These are phyloP conservation scores for Sphaerobolus stellatus DNA, from an alignment of 1,284 basidiomycete genomes.

Conservation along the genomic window DNA sequence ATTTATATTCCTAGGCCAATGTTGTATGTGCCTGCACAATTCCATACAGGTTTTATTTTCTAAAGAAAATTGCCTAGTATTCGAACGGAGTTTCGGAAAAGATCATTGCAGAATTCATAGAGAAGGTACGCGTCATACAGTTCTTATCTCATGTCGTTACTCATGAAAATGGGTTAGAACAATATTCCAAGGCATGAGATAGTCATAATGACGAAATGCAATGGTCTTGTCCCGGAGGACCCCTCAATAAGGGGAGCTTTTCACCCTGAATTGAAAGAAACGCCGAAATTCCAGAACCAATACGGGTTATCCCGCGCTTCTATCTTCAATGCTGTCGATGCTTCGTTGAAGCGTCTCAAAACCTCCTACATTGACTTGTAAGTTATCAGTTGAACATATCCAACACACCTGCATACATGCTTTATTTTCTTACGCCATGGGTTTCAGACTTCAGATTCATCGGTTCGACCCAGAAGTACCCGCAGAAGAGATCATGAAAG, in stretches of 20 bases:
- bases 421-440: not conserved
- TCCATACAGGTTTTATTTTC: no score
- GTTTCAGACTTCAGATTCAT: conserved; percentile 38
- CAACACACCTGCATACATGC: not conserved
- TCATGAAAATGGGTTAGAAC: no score
- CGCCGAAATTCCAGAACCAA: conserved; percentile 43
- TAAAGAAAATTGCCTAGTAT: no score
- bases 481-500: conserved; percentile 43
- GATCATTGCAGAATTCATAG: conserved; percentile 16
- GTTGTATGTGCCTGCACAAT: no score
- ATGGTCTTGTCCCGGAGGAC: conserved; percentile 19
- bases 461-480: conserved; percentile 36
- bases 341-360: conserved; percentile 40
- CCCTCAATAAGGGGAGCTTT: conserved; percentile 5
- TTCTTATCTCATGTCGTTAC: not conserved
- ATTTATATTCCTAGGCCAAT: not conserved
- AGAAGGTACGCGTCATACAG: conserved; percentile 9
- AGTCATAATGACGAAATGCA: conserved; percentile 45
- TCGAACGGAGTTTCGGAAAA: conserved; percentile 10
- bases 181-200: conserved; percentile 57
- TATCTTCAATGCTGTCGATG: conserved; percentile 46
- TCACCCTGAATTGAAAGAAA: conserved; percentile 16
- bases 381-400: not conserved
- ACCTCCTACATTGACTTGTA: conserved; percentile 47
- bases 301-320: conserved; percentile 41